Conservation (phyloP, 177 flowering plant species). For the Vitis hybrid region DNA sequence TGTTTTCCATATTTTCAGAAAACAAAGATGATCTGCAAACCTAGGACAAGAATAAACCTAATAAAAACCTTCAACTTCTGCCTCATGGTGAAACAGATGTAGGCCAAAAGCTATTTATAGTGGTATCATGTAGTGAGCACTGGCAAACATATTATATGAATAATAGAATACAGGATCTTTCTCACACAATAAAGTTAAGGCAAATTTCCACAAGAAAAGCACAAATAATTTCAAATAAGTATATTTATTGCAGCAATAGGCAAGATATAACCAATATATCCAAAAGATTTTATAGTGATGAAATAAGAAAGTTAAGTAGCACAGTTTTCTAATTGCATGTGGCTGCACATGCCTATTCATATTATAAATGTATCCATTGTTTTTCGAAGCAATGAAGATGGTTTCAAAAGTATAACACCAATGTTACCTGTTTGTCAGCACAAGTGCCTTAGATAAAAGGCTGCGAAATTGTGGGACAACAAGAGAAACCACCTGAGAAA, state of each 20-base stretch:
- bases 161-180: no score
- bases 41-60: neutral
- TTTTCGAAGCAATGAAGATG: neutral
- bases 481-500: slow-evolving; percentile 66
- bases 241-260: no score
- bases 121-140: no score
- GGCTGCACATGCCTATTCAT: neutral
- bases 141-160: no score
- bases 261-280: no score
- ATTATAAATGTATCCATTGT: neutral
- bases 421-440: slow-evolving; percentile 79
- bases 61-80: neutral
- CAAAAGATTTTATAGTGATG: no score
- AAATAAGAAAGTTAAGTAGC: neutral
- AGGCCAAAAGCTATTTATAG: neutral
- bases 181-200: no score
- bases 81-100: neutral
- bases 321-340: neutral
- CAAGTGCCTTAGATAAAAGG: slow-evolving; percentile 78
- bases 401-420: neutral
- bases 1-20: neutral
- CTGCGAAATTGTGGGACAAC: slow-evolving; percentile 81
- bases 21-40: neutral
- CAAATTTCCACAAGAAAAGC: no score
- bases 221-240: no score